Evolutionary conservation across 176 grass and related monocot genomes (phyloP).

Genomic region (Pharus latifolius): DNA sequence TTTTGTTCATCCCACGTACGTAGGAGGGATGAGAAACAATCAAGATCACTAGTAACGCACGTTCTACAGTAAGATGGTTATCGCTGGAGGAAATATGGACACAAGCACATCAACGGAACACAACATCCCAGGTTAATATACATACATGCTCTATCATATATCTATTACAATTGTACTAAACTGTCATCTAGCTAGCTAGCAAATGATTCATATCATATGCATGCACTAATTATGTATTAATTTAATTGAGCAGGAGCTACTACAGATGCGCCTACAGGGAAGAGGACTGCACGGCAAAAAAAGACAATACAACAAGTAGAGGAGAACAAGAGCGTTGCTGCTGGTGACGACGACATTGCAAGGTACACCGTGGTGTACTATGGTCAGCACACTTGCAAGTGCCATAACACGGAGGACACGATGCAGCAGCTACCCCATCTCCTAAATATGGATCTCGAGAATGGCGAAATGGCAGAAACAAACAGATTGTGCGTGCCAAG

Average conservation of each 20-base stretch:
- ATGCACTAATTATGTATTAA: background rate
- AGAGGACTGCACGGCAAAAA: constrained; percentile 4
- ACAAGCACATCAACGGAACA: constrained; percentile 28
- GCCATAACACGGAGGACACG: too few species aligned
- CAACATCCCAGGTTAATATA: constrained; percentile 20
- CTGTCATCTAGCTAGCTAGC: too few species aligned
- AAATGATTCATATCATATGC: background rate
- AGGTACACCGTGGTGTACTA: background rate
- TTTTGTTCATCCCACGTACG: background rate
- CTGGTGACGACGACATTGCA: background rate
- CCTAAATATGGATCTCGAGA: background rate
- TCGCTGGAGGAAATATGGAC: constrained; percentile 47
- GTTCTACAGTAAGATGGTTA: constrained; percentile 30
- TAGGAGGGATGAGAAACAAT: background rate
- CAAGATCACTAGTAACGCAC: background rate
- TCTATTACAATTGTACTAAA: too few species aligned
- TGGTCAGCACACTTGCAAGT: constrained; percentile 4
- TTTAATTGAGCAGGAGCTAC: constrained; percentile 5
- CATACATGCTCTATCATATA: background rate
- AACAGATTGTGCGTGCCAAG: background rate
- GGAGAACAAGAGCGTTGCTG: background rate
- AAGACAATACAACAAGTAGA: constrained; percentile 9
- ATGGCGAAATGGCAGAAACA: background rate
- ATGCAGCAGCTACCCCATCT: too few species aligned
- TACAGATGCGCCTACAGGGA: constrained; percentile 9